Conservation (phyloP, 2,329 filamentous ascomycete species). For the Penicillium sp. region DNA sequence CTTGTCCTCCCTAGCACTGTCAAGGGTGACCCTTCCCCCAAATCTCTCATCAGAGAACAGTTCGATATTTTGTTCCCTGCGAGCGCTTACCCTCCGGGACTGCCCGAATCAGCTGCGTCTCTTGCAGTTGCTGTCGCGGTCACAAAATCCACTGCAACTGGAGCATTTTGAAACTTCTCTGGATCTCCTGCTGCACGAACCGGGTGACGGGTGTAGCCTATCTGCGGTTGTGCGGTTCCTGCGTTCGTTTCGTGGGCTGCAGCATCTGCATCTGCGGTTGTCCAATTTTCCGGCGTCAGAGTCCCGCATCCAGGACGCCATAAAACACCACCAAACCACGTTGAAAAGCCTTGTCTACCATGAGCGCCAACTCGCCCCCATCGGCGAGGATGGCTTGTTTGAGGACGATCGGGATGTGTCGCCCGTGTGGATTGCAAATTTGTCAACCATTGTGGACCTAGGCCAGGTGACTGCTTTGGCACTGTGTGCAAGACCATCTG, state of each 20-base stretch:
- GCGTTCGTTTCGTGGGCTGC: constrained; percentile 7
- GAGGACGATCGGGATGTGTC: constrained; percentile 8
- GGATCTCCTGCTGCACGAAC: neutral
- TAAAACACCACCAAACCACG: constrained; percentile 4
- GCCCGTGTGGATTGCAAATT: neutral
- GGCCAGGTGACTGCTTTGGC: constrained; percentile 1
- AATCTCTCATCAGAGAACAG: neutral
- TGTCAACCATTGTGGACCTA: constrained; percentile 2
- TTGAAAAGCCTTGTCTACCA: constrained; percentile 6
- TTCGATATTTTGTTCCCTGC: neutral
- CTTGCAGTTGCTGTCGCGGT: neutral
- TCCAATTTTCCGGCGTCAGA: constrained; percentile 7
- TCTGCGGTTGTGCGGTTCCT: constrained; percentile 3
- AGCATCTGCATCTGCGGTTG: constrained; percentile 6
- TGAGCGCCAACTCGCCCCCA: constrained; percentile 5
- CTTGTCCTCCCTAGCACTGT: neutral
- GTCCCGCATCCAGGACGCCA: constrained; percentile 1
- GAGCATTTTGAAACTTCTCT: neutral
- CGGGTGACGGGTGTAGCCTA: neutral
- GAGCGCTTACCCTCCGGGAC: neutral
- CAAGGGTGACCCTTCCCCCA: neutral
- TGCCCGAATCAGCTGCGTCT: neutral
- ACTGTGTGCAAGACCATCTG: constrained; percentile 3
- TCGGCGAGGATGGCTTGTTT: constrained; percentile 6
- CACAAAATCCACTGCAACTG: neutral